Evolutionary conservation across 192 early-diverging fungal genomes (phyloP).

Genomic region (Tieghemiomyces parasiticus): DNA sequence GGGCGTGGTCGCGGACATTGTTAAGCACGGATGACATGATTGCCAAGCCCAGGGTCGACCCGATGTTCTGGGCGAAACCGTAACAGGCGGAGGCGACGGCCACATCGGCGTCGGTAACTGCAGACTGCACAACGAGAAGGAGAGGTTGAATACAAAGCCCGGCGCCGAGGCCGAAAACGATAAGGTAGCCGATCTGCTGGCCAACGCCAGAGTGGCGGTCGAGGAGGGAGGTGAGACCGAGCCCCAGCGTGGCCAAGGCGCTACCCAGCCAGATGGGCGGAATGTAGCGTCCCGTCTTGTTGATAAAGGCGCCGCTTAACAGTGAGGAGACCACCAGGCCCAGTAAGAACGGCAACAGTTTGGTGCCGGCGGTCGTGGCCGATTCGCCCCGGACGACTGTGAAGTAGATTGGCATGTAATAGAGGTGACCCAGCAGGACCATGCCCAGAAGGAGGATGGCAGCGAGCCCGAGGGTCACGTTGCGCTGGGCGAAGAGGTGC

Average conservation of each 20-base stretch:
- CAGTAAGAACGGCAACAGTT: conserved; percentile 43
- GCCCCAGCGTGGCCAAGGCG: conserved; percentile 29
- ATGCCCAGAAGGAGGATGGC: conserved; percentile 37
- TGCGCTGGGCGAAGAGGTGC: conserved; percentile 32
- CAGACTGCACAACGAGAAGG: conserved; percentile 25
- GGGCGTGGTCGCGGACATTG: not conserved
- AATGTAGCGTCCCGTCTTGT: conserved; percentile 32
- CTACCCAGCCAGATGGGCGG: conserved; percentile 37
- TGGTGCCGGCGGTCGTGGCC: conserved; percentile 38
- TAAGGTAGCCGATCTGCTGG: conserved; percentile 35
- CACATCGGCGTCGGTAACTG: conserved; percentile 27
- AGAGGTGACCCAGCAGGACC: conserved; percentile 40
- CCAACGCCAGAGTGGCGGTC: conserved; percentile 28
- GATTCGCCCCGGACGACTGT: conserved; percentile 37
- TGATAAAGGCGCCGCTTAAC: conserved; percentile 32
- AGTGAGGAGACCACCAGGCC: conserved; percentile 37
- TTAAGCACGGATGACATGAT: conserved; percentile 9
- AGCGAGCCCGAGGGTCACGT: conserved; percentile 32
- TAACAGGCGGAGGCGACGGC: conserved; percentile 33
- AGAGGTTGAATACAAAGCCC: conserved; percentile 38
- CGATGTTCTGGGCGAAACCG: conserved; percentile 30
- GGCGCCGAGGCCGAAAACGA: conserved; percentile 35
- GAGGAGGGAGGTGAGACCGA: conserved; percentile 39
- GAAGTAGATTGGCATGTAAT: conserved; percentile 47
- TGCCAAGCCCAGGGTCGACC: conserved; percentile 38